Evolutionary conservation across 2,329 filamentous ascomycete genomes (phyloP), one percentile per base, ranked within the genome.

Genomic region (Hymenoscyphus salicellus): DNA sequence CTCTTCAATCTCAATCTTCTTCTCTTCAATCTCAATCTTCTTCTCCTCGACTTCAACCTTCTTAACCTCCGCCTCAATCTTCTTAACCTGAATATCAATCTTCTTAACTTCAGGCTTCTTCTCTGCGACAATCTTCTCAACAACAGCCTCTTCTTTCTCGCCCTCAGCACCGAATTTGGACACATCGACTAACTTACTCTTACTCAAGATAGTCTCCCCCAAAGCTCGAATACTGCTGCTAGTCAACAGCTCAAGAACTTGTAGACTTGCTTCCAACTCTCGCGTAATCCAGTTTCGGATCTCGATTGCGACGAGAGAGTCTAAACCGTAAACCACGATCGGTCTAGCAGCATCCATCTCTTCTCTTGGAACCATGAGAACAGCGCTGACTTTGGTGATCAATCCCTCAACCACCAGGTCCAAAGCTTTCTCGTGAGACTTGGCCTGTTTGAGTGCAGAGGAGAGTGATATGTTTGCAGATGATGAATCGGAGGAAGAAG

Each of bases 351-450:
- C 69, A 67, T 83, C 81, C 65, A 83, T 76, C 58, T 83, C 81
- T 49, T 82, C 79, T 1, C 75, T 63, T 33, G 79, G 78, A 65
- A 83, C 77, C 76, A 82, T 80, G 63, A 84, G 78, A 6, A 82
- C 77, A 0, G 77, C 75, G 0, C 80, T 77, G 1, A 83, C 74
- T 73, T 83, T 83, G 59, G 76, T 75, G 2, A 83, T 75, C 20
- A 70, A 60, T 5, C 70, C 71, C 10, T 11, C 82, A 79, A 61
- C 81, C 80, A 26, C 77, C 76, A 69, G 28, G 63, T 70, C 30
- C 61, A 65, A 4, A 52, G 68, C 63, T 49, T 70, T 58, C 6
- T 62, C 63, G 68, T 70, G 65, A 66, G 70, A 52, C 56, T 36
- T 28, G 1, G 67, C 62, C 3, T 41, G 20, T 20, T 67, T 68